phyloP scores from a whole-genome alignment of 768 basidiomycete species.

The Suillus americanus region DNA sequence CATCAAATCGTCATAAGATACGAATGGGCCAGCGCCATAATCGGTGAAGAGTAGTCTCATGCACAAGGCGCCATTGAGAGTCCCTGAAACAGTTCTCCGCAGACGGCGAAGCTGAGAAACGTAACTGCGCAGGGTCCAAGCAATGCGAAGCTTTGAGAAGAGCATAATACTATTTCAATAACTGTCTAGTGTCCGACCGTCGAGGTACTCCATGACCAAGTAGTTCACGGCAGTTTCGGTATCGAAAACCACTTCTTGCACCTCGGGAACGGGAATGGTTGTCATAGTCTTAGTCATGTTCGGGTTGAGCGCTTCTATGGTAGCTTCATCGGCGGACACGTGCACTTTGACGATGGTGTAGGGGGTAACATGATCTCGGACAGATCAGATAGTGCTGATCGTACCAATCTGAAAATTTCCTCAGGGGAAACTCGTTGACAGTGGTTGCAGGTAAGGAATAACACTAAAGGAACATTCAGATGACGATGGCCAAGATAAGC shows the following conservation, averaged over 20 bases:
- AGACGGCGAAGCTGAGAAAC: constrained; percentile 24
- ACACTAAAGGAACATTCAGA: background rate
- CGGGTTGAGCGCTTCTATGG: background rate
- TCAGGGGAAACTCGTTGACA: background rate
- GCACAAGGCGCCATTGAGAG: background rate
- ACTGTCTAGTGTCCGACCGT: constrained; percentile 22
- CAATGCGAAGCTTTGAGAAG: constrained; percentile 25
- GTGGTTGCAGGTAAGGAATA: background rate
- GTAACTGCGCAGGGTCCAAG: constrained; percentile 31
- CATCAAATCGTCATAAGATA: no score
- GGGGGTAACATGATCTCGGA: background rate
- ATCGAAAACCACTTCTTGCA: background rate
- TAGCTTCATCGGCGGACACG: background rate
- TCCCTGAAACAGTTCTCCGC: background rate
- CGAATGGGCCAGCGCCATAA: no score
- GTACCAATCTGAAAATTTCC: constrained; percentile 1
- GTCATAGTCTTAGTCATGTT: background rate
- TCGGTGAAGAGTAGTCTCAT: background rate
- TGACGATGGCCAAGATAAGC: background rate
- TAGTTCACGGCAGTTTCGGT: background rate
- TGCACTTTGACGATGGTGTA: background rate
- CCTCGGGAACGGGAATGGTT: background rate
- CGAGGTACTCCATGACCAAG: constrained; percentile 24
- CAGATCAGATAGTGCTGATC: background rate
- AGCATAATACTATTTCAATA: constrained; percentile 27